Conservation (phyloP, 2,329 filamentous ascomycete genomes). For the Sporothrix schenckii region DNA sequence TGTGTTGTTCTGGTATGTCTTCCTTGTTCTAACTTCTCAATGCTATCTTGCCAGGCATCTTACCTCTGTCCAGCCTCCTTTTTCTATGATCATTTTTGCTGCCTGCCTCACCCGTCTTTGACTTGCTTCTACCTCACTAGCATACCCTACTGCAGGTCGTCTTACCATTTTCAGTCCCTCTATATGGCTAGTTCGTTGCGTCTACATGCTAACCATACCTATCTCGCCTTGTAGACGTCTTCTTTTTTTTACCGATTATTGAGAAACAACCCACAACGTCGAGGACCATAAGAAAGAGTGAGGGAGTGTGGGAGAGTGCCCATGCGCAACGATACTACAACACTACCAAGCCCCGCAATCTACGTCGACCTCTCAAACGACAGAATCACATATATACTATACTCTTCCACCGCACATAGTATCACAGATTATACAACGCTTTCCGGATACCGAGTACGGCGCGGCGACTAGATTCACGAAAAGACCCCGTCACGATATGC, state of each 20-base stretch:
- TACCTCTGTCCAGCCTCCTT: conserved; percentile 24
- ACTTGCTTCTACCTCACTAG: background rate
- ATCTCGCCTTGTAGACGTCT: conserved; percentile 14
- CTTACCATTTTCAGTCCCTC: background rate
- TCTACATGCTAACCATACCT: conserved; percentile 24
- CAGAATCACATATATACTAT: background rate
- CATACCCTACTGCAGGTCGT: background rate
- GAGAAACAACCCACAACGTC: background rate
- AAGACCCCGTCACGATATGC: background rate
- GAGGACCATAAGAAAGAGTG: background rate
- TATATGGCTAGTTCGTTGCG: background rate
- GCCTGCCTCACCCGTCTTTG: background rate
- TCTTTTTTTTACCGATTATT: conserved; percentile 10
- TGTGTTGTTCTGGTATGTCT: conserved; percentile 30
- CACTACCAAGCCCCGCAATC: background rate
- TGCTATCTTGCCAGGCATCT: background rate
- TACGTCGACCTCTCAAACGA: background rate
- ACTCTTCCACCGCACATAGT: background rate
- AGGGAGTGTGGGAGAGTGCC: background rate
- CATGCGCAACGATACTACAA: background rate
- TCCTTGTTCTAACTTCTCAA: background rate
- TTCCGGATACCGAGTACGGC: background rate
- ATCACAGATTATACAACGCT: background rate
- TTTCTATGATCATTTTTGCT: conserved; percentile 14
- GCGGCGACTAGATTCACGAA: background rate